phyloP scores from a whole-genome alignment of 805 yeast genomes.

The Metschnikowia vanudenii region DNA sequence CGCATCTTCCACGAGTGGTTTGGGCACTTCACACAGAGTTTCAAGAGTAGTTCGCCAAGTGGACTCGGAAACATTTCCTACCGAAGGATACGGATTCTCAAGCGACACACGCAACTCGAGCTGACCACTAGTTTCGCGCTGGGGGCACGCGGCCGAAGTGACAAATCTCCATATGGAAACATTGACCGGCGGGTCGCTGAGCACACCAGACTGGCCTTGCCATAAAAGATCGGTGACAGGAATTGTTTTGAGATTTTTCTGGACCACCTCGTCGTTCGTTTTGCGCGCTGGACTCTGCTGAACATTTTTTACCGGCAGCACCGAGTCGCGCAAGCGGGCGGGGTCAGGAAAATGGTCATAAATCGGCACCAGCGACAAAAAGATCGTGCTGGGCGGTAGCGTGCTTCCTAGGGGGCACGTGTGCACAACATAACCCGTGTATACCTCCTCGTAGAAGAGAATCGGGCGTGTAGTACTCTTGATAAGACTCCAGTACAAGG shows the following conservation, averaged over 20 bases:
- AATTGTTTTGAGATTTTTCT: not conserved
- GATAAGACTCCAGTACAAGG: slow-evolving; percentile 8
- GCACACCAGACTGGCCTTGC: slow-evolving; percentile 5
- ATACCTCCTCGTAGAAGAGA: slow-evolving; percentile 33
- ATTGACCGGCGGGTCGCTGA: not conserved
- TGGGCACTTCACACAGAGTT: too few relatives aligned
- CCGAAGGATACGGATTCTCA: slow-evolving; percentile 5
- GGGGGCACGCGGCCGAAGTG: slow-evolving; percentile 17
- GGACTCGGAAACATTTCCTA: not conserved
- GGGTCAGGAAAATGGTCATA: slow-evolving; percentile 1
- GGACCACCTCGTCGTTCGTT: not conserved
- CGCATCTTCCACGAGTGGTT: not conserved
- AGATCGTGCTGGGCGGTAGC: slow-evolving; percentile 7
- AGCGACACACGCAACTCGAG: slow-evolving; percentile 6
- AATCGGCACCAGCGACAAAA: slow-evolving; percentile 5
- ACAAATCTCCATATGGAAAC: slow-evolving; percentile 30
- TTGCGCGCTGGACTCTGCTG: not conserved
- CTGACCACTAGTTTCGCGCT: slow-evolving; percentile 7
- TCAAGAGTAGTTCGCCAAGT: too few relatives aligned
- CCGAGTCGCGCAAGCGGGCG: not conserved
- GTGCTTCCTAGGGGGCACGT: slow-evolving; percentile 4
- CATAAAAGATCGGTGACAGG: slow-evolving; percentile 4
- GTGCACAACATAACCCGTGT: slow-evolving; percentile 29
- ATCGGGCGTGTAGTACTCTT: slow-evolving; percentile 8
- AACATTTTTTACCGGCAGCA: not conserved